Evolutionary conservation across 192 early-diverging fungal species (phyloP), one percentile per base, ranked within the genome.

Genomic region (Piromyces sp.): DNA sequence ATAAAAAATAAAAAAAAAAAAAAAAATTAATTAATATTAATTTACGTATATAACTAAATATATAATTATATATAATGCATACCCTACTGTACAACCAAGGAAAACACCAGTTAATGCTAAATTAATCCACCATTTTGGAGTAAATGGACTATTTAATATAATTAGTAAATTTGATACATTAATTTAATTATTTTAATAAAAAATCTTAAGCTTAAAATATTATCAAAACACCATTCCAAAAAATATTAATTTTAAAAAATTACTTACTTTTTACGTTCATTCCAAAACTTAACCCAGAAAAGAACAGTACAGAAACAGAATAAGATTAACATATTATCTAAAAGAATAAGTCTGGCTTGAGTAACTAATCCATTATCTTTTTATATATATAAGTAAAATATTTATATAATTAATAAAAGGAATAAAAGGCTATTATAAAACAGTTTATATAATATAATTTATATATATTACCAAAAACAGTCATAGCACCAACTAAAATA

Each of bases 311-410:
- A 88, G 31, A 95, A 88, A 89, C 94, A 93, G 85, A 97, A 98
- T 82, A 98, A 92, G 30, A 98, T 91, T 81, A 99, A 88, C 88
- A 96, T 95, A 58, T 92, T 93, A 86, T 99, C 97, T 79, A 99
- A 89, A 79, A 98, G 89, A 82, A 98, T 99, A 83, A 99, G 86
- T 51, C 96, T 90, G 5, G 94, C 93, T 86, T 99, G 97, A 1
- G 93, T 90, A 80, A 98, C 94, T 82, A 97, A 85, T 30, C 93
- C 90, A 84, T 96, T 99, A 86, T 99, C 96, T 95, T 68, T 29
- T 33, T 33, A n/a, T n/a, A n/a, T n/a, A n/a, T n/a, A n/a, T n/a
- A n/a, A n/a, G n/a, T n/a, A n/a, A n/a, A n/a, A n/a, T n/a, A n/a
- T n/a, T n/a, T n/a, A n/a, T n/a, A n/a, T n/a, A n/a, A n/a, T n/a